Evolutionary conservation across 805 yeast genomes (phyloP), one percentile per base, ranked within the genome.

Genomic region (Candida ulmi): DNA sequence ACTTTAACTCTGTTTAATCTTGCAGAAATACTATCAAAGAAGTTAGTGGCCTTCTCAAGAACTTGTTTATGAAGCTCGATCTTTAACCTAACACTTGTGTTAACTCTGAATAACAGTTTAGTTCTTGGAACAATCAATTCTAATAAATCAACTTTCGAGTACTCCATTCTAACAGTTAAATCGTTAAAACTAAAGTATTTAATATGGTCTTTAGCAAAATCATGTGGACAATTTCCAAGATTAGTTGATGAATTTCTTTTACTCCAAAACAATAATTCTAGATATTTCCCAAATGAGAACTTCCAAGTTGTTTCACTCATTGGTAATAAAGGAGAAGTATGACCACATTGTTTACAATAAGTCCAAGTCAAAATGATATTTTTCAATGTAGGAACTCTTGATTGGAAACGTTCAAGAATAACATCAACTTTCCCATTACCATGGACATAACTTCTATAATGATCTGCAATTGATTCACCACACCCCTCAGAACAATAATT

Each of bases 281-380:
- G 65, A 56, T 85, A 93, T 55, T 95, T 95, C 0, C 98, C 99
- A 61, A 93, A 82, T 0, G 98, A 91, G 47, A 80, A 81, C 53
- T 82, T 88, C 82, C 95, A 90, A 0, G 97, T 80, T 30, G 80
- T 80, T 36, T 88, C 91, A 51, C 85, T 83, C 82, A 95, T 78
- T 16, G 86, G 85, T 12, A 81, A 63, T 6, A 83, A 78, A 0
- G 96, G 93, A 3, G 95, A 80, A 0, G 82, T 69, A 28, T 71
- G 74, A 12, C 79, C 75, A 58, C 99, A 93, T 36, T 69, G 71
- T 41, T 83, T 85, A 59, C 99, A 93, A 48, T 74, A 79, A 56
- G 95, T 85, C 99, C 99, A 93, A 67, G 90, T 83, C 39, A 88
- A 63, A 31, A 95, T 78, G 11, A 80, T 78, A 55, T 83, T 74